phyloP scores from a whole-genome alignment of 108 stramenopile genomes.

The Nannochloropsis gaditana region DNA sequence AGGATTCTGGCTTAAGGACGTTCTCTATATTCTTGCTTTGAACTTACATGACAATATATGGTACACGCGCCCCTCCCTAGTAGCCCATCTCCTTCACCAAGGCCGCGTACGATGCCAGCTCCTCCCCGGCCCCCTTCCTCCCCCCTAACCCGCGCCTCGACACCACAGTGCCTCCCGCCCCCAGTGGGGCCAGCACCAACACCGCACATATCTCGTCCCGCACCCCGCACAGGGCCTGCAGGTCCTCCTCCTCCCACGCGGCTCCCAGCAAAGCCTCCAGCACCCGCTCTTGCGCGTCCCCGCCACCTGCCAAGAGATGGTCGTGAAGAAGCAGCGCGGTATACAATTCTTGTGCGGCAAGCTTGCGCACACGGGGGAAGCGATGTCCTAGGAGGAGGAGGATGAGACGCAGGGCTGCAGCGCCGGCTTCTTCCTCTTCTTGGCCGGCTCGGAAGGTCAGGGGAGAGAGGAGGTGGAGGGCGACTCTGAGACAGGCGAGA shows the following conservation, averaged over 20 bases:
- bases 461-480: conserved; percentile 55
- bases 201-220: conserved; percentile 27
- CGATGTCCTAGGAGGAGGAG: conserved; percentile 67
- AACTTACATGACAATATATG: too few relatives aligned
- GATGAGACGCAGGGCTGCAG: conserved; percentile 59
- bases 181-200: conserved; percentile 30
- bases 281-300: conserved; percentile 35
- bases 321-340: conserved; percentile 61
- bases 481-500: conserved; percentile 59
- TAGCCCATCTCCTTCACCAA: conserved; percentile 48
- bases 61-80: conserved; percentile 10
- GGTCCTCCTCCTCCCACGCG: conserved; percentile 45
- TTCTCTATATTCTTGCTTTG: too few relatives aligned
- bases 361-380: conserved; percentile 76
- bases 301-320: background rate
- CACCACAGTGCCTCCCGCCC: background rate
- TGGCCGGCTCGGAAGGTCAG: conserved; percentile 22
- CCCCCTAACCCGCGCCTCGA: background rate
- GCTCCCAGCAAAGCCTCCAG: conserved; percentile 44
- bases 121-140: conserved; percentile 32
- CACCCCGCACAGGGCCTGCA: conserved; percentile 15
- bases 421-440: conserved; percentile 29
- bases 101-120: conserved; percentile 54
- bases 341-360: conserved; percentile 78
- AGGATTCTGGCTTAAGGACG: too few relatives aligned